Percentiles rank a stretch among this genome's conserved stretches.
Evolutionary conservation across 73 alveolate genomes (phyloP).

Genomic region (Paramecium sexaurelia): DNA sequence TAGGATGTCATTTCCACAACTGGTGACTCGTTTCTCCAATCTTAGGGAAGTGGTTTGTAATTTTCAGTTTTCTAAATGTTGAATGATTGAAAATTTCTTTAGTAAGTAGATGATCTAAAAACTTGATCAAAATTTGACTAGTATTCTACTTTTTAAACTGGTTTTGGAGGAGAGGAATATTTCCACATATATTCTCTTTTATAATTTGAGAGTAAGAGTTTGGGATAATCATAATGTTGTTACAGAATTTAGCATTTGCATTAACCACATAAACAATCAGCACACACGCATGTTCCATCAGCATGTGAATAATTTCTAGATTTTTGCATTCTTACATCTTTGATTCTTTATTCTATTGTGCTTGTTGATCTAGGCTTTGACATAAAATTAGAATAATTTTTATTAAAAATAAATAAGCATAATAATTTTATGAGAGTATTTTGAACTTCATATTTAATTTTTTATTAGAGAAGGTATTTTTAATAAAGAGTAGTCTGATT

Average conservation of each 20-base stretch:
- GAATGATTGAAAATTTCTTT: background rate
- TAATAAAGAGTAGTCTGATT: background rate
- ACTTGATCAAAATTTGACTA: background rate
- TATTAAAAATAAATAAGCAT: background rate
- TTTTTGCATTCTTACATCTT: background rate
- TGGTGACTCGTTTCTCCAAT: background rate
- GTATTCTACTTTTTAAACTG: background rate
- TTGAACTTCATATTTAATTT: background rate
- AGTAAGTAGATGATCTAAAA: background rate
- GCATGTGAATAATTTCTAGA: background rate
- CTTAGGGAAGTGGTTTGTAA: background rate
- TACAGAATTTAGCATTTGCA: background rate
- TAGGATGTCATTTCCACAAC: background rate
- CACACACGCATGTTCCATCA: conserved; percentile 12
- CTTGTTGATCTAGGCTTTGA: conserved; percentile 27
- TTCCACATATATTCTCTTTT: conserved; percentile 27
- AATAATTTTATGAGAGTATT: background rate
- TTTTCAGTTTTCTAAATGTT: background rate
- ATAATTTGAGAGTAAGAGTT: background rate
- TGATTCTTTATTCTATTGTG: conserved; percentile 4
- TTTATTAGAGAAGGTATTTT: too few relatives aligned
- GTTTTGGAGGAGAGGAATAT: background rate
- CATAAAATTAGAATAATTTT: background rate
- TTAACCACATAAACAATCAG: conserved; percentile 21
- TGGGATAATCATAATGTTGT: background rate